Conservation (phyloP, 257 asterid species). For the Solanum pinnatisectum region DNA sequence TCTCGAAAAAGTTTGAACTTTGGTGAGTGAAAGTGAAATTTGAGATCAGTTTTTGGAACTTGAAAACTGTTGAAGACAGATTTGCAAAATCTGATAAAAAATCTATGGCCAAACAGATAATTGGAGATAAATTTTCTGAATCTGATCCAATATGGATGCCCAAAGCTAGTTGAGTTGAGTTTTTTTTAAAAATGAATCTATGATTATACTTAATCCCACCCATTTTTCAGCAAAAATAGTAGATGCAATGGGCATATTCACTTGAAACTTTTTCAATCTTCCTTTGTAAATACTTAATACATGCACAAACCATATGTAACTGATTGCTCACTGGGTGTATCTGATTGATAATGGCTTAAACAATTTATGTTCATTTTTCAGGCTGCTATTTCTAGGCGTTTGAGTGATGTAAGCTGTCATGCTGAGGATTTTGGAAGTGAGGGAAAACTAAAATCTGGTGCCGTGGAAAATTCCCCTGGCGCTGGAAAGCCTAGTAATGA, state of each 20-base stretch:
- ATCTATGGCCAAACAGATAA: background rate
- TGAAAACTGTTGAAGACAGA: background rate
- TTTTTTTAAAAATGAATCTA: background rate
- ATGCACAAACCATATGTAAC: background rate
- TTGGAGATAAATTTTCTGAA: background rate
- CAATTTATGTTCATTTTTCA: slow-evolving; percentile 11
- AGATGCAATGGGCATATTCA: too few relatives aligned
- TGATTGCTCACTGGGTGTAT: background rate
- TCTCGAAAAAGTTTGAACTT: background rate
- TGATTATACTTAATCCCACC: background rate
- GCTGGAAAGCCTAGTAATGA: slow-evolving; percentile 26
- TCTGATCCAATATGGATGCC: background rate
- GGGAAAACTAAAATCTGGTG: slow-evolving; percentile 19
- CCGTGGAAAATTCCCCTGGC: slow-evolving; percentile 11
- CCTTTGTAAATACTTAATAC: background rate
- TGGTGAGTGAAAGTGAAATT: background rate
- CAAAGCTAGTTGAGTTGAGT: background rate
- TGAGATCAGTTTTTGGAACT: background rate
- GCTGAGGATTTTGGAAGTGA: slow-evolving; percentile 22
- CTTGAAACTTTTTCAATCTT: background rate
- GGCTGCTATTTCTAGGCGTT: slow-evolving; percentile 96
- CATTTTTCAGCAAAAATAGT: too few relatives aligned
- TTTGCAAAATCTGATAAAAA: background rate
- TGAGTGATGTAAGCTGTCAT: slow-evolving; percentile 71
- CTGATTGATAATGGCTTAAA: background rate